Conservation (phyloP, 2,329 filamentous ascomycete genomes). For the Fusarium piperis region DNA sequence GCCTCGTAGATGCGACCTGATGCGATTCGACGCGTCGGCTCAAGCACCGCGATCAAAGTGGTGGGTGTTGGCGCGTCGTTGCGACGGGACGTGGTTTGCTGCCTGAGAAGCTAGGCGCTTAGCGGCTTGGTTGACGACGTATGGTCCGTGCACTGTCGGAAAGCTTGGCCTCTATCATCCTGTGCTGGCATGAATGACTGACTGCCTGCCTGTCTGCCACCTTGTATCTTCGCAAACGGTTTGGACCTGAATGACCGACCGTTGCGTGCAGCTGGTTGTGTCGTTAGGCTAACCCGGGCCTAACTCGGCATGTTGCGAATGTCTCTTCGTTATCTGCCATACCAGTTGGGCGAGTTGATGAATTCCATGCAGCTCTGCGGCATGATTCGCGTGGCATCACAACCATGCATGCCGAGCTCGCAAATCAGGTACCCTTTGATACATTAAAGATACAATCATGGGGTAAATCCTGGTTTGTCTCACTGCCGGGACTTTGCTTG, state of each 20-base stretch:
- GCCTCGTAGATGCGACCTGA: constrained; percentile 36
- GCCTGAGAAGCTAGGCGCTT: constrained; percentile 37
- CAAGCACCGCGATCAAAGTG: constrained; percentile 41
- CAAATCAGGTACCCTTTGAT: not conserved
- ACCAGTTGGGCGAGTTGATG: not conserved
- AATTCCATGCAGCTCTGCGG: not conserved
- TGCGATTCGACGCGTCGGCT: constrained; percentile 44
- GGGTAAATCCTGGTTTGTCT: not conserved
- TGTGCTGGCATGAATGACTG: not conserved
- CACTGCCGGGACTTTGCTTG: not conserved
- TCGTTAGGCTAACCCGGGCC: not conserved
- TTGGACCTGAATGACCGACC: not conserved
- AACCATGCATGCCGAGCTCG: not conserved
- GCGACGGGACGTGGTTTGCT: constrained; percentile 28
- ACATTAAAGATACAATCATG: too few relatives aligned
- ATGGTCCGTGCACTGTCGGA: constrained; percentile 29
- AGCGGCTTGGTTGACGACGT: not conserved
- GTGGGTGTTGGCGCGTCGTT: constrained; percentile 42
- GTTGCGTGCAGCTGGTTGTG: not conserved
- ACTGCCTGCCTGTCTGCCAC: not conserved
- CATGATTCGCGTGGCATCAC: not conserved
- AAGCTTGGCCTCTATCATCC: constrained; percentile 3
- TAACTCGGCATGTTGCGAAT: not conserved
- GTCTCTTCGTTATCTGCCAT: not conserved
- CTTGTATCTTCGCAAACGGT: not conserved